phyloP scores from a whole-genome alignment of 192 early-diverging fungal species.

The Umbelopsis sp. region DNA sequence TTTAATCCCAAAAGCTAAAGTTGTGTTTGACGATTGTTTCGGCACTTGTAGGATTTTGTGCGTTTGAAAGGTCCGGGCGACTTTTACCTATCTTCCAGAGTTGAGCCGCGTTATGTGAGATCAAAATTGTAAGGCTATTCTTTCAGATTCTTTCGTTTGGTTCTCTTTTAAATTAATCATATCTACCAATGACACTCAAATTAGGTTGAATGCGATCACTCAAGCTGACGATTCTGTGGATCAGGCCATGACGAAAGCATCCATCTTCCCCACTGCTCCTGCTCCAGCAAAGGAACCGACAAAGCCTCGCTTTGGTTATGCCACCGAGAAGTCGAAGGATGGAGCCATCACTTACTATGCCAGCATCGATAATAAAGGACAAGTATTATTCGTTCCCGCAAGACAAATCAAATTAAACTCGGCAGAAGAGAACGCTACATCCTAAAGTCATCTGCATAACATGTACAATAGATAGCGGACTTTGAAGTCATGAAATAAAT shows the following conservation, averaged over 20 bases:
- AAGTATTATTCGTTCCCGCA: slow-evolving; percentile 31
- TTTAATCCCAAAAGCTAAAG: background rate
- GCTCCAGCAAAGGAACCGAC: slow-evolving; percentile 16
- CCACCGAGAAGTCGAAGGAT: slow-evolving; percentile 25
- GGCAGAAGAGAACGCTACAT: background rate
- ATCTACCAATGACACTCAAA: background rate
- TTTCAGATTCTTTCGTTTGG: background rate
- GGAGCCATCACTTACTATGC: slow-evolving; percentile 34
- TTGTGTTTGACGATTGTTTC: background rate
- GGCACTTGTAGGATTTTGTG: slow-evolving; percentile 50
- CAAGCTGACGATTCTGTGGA: slow-evolving; percentile 33
- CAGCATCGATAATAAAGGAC: slow-evolving; percentile 27
- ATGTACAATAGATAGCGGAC: slow-evolving; percentile 1
- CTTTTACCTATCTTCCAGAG: slow-evolving; percentile 61
- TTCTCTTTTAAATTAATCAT: background rate
- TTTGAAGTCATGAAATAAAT: slow-evolving; percentile 2
- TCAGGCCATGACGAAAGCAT: slow-evolving; percentile 32
- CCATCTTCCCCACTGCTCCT: slow-evolving; percentile 25
- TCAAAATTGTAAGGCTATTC: slow-evolving; percentile 34
- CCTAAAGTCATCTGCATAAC: background rate
- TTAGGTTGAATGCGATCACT: slow-evolving; percentile 36
- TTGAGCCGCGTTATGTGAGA: slow-evolving; percentile 46
- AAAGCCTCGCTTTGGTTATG: slow-evolving; percentile 31
- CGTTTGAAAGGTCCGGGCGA: slow-evolving; percentile 64
- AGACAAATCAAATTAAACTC: slow-evolving; percentile 1